Evolutionary conservation across 495 filamentous ascomycete species (phyloP).

Genomic region (Tuber indicum): DNA sequence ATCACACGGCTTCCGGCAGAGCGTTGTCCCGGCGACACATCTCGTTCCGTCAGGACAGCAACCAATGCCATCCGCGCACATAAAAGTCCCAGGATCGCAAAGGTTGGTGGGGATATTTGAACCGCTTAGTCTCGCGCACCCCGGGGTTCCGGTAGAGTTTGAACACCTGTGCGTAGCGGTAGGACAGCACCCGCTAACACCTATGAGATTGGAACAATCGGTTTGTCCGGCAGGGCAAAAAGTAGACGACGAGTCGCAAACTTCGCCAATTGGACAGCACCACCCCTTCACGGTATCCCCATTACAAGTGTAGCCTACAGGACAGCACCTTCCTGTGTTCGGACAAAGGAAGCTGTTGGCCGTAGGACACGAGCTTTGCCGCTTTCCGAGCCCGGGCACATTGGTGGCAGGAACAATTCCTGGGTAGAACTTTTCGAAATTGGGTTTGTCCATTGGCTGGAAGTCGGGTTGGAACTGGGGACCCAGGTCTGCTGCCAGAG

Average conservation of each 20-base stretch:
- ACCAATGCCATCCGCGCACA: constrained; percentile 2
- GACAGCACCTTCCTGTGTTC: constrained; percentile 2
- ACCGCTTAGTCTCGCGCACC: constrained; percentile 5
- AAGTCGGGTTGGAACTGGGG: neutral
- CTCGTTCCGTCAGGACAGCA: constrained; percentile 16
- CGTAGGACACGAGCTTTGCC: neutral
- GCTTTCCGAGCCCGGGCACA: neutral
- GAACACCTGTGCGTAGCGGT: constrained; percentile 10
- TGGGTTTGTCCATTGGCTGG: neutral
- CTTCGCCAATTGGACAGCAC: constrained; percentile 8
- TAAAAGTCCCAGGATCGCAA: neutral
- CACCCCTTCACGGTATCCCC: neutral
- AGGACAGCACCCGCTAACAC: constrained; percentile 18
- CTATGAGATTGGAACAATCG: constrained; percentile 7
- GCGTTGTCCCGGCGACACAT: constrained; percentile 9
- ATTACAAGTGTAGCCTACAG: neutral
- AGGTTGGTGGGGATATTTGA: neutral
- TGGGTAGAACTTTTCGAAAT: neutral
- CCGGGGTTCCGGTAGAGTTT: neutral
- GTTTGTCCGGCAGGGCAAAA: constrained; percentile 4
- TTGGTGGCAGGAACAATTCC: neutral
- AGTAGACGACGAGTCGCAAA: neutral
- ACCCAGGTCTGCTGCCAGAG: neutral
- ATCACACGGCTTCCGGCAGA: constrained; percentile 7
- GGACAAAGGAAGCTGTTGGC: neutral